Percentiles rank a stretch among this genome's conserved stretches.
Evolutionary conservation across 768 basidiomycete genomes (phyloP).

Genomic region (Rhodotorula graminis): DNA sequence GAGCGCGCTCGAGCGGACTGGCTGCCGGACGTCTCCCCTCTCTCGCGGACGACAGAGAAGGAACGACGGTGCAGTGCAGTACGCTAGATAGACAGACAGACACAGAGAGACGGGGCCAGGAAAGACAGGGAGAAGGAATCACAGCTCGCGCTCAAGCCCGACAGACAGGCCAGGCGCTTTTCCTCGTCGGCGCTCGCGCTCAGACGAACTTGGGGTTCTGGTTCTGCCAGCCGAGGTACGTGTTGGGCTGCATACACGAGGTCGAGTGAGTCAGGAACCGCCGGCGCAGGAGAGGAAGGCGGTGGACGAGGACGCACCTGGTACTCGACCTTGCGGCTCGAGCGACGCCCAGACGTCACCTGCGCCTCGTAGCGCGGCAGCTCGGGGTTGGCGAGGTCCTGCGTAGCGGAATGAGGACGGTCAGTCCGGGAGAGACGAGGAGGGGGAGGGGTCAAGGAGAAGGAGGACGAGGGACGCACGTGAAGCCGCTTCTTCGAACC

Average conservation of each 20-base stretch:
- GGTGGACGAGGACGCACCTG: too few relatives aligned
- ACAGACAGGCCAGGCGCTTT: too few relatives aligned
- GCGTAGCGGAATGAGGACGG: background rate
- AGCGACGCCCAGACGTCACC: background rate
- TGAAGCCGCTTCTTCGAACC: constrained; percentile 60
- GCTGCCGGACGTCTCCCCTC: too few relatives aligned
- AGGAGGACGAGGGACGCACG: constrained; percentile 3
- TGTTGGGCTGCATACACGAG: constrained; percentile 2
- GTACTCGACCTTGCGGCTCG: constrained; percentile 12
- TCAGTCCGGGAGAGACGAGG: too few relatives aligned
- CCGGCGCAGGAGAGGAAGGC: too few relatives aligned
- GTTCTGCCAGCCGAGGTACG: constrained; percentile 27
- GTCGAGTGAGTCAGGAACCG: background rate
- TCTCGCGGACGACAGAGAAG: too few relatives aligned
- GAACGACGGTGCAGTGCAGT: too few relatives aligned
- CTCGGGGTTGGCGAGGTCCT: constrained; percentile 23
- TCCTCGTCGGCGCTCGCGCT: background rate
- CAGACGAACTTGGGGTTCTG: background rate
- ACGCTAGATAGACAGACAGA: too few relatives aligned
- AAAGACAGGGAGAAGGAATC: too few relatives aligned
- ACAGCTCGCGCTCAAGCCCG: too few relatives aligned
- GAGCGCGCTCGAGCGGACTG: too few relatives aligned
- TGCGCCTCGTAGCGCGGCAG: constrained; percentile 20
- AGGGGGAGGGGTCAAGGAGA: background rate
- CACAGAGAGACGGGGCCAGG: too few relatives aligned